Evolutionary conservation across 2,329 filamentous ascomycete genomes (phyloP).

Genomic region (Paecilomyces niveus): DNA sequence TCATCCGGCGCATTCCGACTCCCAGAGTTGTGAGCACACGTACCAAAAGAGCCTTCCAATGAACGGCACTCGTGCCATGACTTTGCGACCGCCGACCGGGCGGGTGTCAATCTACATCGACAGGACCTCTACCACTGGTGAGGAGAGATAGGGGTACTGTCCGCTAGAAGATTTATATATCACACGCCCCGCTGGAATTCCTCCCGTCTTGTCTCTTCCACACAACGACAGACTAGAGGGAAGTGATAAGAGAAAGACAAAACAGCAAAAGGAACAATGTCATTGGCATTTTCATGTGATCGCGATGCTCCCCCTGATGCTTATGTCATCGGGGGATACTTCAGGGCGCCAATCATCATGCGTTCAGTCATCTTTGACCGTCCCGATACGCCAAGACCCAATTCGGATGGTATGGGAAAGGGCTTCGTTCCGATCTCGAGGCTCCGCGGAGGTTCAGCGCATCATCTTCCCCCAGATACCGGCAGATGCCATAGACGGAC

Average conservation of each 20-base stretch:
- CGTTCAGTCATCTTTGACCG: background rate
- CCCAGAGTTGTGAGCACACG: constrained; percentile 3
- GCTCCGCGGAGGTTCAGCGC: background rate
- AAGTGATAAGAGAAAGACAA: background rate
- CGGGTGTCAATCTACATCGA: background rate
- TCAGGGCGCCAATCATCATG: background rate
- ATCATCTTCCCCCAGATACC: background rate
- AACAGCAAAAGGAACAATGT: background rate
- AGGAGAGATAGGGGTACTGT: background rate
- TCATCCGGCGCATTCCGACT: background rate
- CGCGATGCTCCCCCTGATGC: background rate
- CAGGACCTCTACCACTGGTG: background rate
- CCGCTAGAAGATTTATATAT: background rate
- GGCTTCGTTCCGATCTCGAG: background rate
- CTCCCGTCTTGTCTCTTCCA: background rate
- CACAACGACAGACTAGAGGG: background rate
- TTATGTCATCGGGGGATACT: background rate
- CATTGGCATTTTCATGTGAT: background rate
- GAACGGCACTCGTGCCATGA: constrained; percentile 56
- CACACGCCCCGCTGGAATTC: background rate
- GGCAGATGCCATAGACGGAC: background rate
- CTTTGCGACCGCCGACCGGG: background rate
- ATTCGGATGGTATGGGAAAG: background rate
- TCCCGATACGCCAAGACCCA: background rate
- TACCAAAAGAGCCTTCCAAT: constrained; percentile 54